A percentile compares a stretch with the other conserved stretches of the same genome.
Conservation (phyloP, 345 rosid genomes). For the Eucalyptus regnans region DNA sequence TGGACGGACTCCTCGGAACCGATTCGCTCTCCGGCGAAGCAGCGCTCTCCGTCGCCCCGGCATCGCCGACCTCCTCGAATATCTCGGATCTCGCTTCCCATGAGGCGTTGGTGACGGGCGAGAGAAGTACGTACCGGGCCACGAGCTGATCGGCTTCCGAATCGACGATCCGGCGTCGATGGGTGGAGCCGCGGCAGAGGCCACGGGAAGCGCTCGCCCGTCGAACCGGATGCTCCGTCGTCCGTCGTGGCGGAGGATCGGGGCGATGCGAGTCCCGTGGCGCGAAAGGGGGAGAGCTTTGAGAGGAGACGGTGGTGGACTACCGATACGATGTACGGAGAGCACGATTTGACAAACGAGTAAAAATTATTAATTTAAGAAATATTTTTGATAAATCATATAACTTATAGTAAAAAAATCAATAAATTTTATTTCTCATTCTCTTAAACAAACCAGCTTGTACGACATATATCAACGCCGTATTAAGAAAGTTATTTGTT, state of each 20-base stretch:
- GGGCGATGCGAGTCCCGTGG: not conserved
- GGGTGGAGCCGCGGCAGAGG: slow-evolving; percentile 4
- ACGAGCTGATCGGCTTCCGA: slow-evolving; percentile 62
- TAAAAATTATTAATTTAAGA: too few species aligned
- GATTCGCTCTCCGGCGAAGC: slow-evolving; percentile 11
- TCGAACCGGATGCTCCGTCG: not conserved
- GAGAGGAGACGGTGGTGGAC: too few species aligned
- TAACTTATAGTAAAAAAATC: too few species aligned
- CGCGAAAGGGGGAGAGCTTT: too few species aligned
- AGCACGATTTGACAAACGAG: not conserved
- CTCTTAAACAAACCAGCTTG: too few species aligned
- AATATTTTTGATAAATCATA: too few species aligned
- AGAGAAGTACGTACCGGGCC: slow-evolving; percentile 94
- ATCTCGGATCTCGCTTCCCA: slow-evolving; percentile 81
- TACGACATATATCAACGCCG: too few species aligned
- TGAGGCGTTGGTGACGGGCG: slow-evolving; percentile 72
- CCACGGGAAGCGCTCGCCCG: not conserved
- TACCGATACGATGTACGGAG: too few species aligned
- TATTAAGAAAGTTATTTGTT: too few species aligned
- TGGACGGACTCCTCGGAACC: slow-evolving; percentile 42
- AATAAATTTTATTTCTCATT: too few species aligned
- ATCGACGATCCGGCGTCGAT: slow-evolving; percentile 79
- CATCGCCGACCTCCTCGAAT: slow-evolving; percentile 26
- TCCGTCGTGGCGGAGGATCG: not conserved
- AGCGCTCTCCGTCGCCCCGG: not conserved